Conservation (phyloP, 148 eudicot genomes). For the Mesembryanthemum crystallinum region DNA sequence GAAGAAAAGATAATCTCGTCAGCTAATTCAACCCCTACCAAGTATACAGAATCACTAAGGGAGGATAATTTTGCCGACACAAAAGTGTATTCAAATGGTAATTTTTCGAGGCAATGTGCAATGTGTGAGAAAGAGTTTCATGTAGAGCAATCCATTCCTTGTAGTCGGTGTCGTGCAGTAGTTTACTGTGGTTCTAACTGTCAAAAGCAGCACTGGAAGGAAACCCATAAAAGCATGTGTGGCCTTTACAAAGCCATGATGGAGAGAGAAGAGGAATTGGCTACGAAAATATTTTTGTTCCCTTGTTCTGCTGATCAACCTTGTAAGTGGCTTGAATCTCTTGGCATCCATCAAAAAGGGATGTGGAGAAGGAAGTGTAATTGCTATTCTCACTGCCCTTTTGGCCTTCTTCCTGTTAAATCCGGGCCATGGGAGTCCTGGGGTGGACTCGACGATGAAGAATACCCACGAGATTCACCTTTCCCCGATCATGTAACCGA, state of each 20-base stretch:
- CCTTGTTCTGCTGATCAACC: constrained; percentile 38
- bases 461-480: constrained; percentile 44
- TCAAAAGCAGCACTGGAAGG: constrained; percentile 56
- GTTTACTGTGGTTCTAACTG: constrained; percentile 43
- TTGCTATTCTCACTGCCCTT: constrained; percentile 46
- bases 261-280: constrained; percentile 55
- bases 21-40: constrained; percentile 50
- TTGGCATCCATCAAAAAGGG: constrained; percentile 48
- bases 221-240: constrained; percentile 40
- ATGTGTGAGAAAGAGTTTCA: constrained; percentile 48
- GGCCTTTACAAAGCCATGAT: constrained; percentile 57
- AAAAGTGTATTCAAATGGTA: constrained; percentile 17
- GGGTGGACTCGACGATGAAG: constrained; percentile 55
- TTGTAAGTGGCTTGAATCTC: constrained; percentile 50
- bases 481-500: constrained; percentile 28
- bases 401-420: constrained; percentile 43
- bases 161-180: constrained; percentile 41
- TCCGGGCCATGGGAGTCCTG: constrained; percentile 42
- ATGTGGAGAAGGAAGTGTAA: constrained; percentile 60
- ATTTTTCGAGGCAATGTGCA: constrained; percentile 38
- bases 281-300: constrained; percentile 47
- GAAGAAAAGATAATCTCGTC: constrained; percentile 43
- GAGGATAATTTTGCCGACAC: constrained; percentile 43
- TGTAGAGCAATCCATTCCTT: constrained; percentile 39
- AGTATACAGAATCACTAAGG: constrained; percentile 29